Conservation (phyloP, 306 rosid genomes). For the Ceratonia siliqua region DNA sequence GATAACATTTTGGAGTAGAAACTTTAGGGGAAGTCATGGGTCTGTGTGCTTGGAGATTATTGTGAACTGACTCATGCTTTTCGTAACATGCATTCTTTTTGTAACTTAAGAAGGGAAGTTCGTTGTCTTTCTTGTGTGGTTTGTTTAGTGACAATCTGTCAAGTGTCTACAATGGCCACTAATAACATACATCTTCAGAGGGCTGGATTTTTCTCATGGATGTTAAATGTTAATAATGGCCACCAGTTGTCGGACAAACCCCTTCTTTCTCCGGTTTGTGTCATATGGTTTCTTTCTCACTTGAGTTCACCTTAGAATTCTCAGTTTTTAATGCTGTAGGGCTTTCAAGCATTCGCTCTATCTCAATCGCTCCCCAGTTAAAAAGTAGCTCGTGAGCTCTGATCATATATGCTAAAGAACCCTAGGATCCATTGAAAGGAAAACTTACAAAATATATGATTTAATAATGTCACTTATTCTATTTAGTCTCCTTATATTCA, state of each 20-base stretch:
- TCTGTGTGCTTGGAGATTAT: conserved; percentile 46
- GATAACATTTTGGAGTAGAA: conserved; percentile 55
- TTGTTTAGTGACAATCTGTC: conserved; percentile 47
- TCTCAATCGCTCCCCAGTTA: not conserved
- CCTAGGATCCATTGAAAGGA: too few relatives aligned
- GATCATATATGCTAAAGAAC: too few relatives aligned
- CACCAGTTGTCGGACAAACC: not conserved
- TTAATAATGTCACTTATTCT: too few relatives aligned
- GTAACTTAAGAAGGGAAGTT: conserved; percentile 52
- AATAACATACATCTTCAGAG: conserved; percentile 41
- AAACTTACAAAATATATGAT: too few relatives aligned
- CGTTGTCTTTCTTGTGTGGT: conserved; percentile 40
- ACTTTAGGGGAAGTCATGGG: conserved; percentile 44
- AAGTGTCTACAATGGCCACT: conserved; percentile 38
- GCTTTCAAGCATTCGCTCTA: not conserved
- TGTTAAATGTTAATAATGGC: conserved; percentile 10
- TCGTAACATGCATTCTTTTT: conserved; percentile 65
- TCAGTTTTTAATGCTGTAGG: not conserved
- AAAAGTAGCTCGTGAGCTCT: not conserved
- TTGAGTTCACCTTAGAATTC: not conserved
- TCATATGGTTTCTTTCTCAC: not conserved
- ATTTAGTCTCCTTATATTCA: too few relatives aligned
- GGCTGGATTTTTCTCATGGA: not conserved
- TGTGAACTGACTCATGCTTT: conserved; percentile 50
- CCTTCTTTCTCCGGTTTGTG: not conserved